phyloP scores from a whole-genome alignment of 805 yeast genomes.

The Ogataea glucozyma region DNA sequence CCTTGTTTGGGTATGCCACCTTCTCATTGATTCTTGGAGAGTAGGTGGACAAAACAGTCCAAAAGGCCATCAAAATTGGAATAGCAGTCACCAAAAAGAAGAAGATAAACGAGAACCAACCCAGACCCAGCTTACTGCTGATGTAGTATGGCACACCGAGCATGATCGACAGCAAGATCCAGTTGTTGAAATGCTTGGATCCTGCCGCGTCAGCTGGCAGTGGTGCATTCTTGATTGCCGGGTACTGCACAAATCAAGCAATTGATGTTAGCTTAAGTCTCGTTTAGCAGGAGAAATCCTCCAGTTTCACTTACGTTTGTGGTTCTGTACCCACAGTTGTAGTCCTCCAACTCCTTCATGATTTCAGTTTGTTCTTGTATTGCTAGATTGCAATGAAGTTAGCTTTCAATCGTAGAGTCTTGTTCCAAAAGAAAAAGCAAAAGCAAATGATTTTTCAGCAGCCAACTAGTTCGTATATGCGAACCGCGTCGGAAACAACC shows the following conservation, averaged over 20 bases:
- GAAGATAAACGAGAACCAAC: slow-evolving; percentile 65
- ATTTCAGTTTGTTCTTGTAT: not conserved
- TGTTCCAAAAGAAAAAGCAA: not conserved
- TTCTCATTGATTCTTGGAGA: slow-evolving; percentile 83
- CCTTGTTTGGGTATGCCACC: slow-evolving; percentile 71
- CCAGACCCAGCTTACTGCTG: slow-evolving; percentile 67
- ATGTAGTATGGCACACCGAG: slow-evolving; percentile 61
- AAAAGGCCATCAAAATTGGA: slow-evolving; percentile 78
- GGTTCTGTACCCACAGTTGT: slow-evolving; percentile 52
- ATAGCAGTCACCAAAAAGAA: slow-evolving; percentile 54
- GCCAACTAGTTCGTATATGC: not conserved
- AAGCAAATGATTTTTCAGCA: not conserved
- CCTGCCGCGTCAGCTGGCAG: slow-evolving; percentile 93
- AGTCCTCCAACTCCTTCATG: slow-evolving; percentile 25
- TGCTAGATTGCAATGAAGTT: not conserved
- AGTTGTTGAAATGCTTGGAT: slow-evolving; percentile 70
- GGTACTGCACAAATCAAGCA: slow-evolving; percentile 42
- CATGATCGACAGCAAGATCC: slow-evolving; percentile 48
- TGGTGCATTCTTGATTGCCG: slow-evolving; percentile 82
- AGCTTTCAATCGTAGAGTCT: not conserved
- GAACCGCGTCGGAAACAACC: not conserved
- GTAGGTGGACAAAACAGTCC: slow-evolving; percentile 76
- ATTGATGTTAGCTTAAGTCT: slow-evolving; percentile 3
- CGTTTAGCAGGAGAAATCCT: not conserved
- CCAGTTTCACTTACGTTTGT: slow-evolving; percentile 40